Conservation (phyloP, 148 eudicot genomes). For the Cornus suecica region DNA sequence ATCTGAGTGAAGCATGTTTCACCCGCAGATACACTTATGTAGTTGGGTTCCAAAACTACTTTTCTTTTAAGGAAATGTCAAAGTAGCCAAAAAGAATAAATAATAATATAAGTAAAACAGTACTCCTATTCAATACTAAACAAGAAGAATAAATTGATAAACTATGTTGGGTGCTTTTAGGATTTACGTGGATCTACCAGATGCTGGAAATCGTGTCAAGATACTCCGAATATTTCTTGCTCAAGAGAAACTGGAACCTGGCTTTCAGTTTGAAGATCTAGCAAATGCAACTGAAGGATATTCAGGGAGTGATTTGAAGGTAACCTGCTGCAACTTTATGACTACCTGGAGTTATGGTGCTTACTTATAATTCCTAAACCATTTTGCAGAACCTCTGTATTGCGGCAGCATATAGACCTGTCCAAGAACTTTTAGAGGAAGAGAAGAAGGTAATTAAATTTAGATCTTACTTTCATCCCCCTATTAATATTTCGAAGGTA, state of each 20-base stretch:
- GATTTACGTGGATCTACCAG: constrained; percentile 93
- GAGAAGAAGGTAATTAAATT: constrained; percentile 56
- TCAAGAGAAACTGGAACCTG: constrained; percentile 70
- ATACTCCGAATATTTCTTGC: constrained; percentile 84
- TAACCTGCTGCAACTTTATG: constrained; percentile 22
- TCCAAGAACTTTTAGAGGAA: constrained; percentile 85
- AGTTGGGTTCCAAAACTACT: not conserved
- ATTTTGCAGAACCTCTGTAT: constrained; percentile 86
- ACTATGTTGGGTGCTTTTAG: constrained; percentile 35
- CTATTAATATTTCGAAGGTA: not conserved
- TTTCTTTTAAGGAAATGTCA: not conserved
- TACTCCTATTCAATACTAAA: no score
- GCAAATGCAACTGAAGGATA: constrained; percentile 92
- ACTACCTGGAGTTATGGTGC: not conserved
- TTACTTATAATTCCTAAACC: not conserved
- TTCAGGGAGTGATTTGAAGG: constrained; percentile 97
- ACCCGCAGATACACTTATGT: not conserved
- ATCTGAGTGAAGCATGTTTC: not conserved
- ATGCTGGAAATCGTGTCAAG: constrained; percentile 77
- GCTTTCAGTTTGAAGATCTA: constrained; percentile 62
- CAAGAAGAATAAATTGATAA: not conserved
- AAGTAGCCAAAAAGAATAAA: no score
- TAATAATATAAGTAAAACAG: no score
- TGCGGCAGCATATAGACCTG: constrained; percentile 98
- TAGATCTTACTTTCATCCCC: not conserved